Evolutionary conservation across 2,329 filamentous ascomycete genomes (phyloP).

Genomic region (Hymenoscyphus salicellus): DNA sequence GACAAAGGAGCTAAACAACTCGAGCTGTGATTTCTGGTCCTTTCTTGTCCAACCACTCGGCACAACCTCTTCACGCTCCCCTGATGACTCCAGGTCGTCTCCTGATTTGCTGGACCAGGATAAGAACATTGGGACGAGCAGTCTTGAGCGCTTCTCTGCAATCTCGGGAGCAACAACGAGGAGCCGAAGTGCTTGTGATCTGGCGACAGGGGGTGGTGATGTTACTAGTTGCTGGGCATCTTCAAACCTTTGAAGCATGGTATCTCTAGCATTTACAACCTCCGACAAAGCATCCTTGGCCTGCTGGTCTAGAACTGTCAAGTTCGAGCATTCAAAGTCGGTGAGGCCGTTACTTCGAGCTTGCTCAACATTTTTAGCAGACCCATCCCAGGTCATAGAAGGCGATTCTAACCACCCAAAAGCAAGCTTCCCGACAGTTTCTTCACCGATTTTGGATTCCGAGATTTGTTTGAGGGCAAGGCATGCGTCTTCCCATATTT

Average conservation of each 20-base stretch:
- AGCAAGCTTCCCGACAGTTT: slow-evolving; percentile 65
- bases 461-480: slow-evolving; percentile 73
- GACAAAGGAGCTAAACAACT: slow-evolving; percentile 76
- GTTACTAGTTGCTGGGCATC: slow-evolving; percentile 56
- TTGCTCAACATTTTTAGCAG: slow-evolving; percentile 38
- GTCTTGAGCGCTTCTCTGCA: slow-evolving; percentile 81
- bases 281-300: slow-evolving; percentile 52
- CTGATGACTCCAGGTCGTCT: slow-evolving; percentile 33
- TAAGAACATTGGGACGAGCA: slow-evolving; percentile 81
- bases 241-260: slow-evolving; percentile 63
- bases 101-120: slow-evolving; percentile 64
- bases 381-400: slow-evolving; percentile 53
- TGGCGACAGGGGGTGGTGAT: slow-evolving; percentile 53
- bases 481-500: slow-evolving; percentile 82
- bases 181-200: slow-evolving; percentile 76
- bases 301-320: slow-evolving; percentile 56
- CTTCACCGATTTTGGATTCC: slow-evolving; percentile 68
- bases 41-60: slow-evolving; percentile 64
- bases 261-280: slow-evolving; percentile 51
- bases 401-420: slow-evolving; percentile 72
- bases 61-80: slow-evolving; percentile 29
- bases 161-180: slow-evolving; percentile 69
- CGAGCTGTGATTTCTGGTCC: slow-evolving; percentile 80
- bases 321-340: slow-evolving; percentile 82
- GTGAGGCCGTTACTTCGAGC: slow-evolving; percentile 48